A percentile compares a stretch with the other conserved stretches of the same genome.
Conservation (phyloP, 1,284 basidiomycete genomes). For the Ustilago trichophora region DNA sequence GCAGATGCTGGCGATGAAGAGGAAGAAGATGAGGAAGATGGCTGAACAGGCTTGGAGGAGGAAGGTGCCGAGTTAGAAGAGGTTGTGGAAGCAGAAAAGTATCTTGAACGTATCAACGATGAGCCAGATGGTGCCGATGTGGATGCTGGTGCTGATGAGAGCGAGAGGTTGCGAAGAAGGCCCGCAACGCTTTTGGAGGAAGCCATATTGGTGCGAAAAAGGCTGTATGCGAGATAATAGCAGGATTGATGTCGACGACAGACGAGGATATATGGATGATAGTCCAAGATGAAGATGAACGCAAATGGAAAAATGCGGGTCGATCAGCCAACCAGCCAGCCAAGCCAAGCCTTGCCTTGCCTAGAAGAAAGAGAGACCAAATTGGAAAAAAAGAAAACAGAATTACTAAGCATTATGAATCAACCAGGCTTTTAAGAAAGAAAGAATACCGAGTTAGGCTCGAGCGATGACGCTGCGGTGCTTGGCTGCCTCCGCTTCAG, state of each 20-base stretch:
- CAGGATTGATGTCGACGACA: no score
- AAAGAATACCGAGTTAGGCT: no score
- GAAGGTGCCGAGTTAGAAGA: constrained; percentile 2
- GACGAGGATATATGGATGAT: no score
- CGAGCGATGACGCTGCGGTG: no score
- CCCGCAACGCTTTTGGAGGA: constrained; percentile 21
- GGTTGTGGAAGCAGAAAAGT: constrained; percentile 13
- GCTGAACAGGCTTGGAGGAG: neutral
- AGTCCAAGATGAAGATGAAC: no score
- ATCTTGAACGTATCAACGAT: constrained; percentile 9
- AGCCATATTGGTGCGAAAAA: constrained; percentile 12
- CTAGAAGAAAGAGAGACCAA: constrained; percentile 10
- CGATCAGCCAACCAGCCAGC: constrained; percentile 1
- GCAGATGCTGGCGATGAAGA: constrained; percentile 8
- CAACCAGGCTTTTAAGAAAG: no score
- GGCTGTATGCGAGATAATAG: neutral
- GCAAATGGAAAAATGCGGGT: constrained; percentile 13
- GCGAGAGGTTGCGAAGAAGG: constrained; percentile 23
- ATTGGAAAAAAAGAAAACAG: no score
- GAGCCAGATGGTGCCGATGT: constrained; percentile 10
- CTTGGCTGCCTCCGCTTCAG: no score
- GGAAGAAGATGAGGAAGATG: constrained; percentile 6
- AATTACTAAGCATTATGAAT: constrained; percentile 13
- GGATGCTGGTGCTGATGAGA: constrained; percentile 11
- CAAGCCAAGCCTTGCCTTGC: no score